phyloP scores from a whole-genome alignment of 2,329 filamentous ascomycete genomes.

The Colletotrichum scovillei region DNA sequence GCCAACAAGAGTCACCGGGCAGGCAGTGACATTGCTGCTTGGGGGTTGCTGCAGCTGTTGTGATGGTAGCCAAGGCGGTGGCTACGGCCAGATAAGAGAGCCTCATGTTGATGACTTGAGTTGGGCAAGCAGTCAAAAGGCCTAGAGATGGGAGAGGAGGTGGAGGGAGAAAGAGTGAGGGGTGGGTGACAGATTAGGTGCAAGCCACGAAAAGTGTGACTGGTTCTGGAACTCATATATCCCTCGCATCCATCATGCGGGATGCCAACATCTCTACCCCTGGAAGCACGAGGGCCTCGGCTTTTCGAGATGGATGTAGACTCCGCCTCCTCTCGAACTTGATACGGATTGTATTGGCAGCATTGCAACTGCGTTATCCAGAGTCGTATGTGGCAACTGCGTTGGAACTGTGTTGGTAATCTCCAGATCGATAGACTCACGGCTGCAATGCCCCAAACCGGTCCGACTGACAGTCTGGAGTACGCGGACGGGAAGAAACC shows the following conservation, averaged over 20 bases:
- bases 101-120: constrained; percentile 35
- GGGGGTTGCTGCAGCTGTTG: constrained; percentile 18
- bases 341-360: background rate
- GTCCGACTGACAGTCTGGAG: background rate
- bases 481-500: background rate
- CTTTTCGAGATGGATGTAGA: background rate
- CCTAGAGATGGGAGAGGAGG: background rate
- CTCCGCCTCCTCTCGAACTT: background rate
- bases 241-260: constrained; percentile 11
- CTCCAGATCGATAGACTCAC: constrained; percentile 8
- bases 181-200: constrained; percentile 1
- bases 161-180: background rate
- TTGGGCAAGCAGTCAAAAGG: constrained; percentile 23
- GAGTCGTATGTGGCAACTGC: background rate
- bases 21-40: constrained; percentile 54
- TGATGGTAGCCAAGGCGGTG: constrained; percentile 34
- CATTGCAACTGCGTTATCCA: background rate
- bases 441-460: constrained; percentile 20
- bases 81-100: constrained; percentile 29
- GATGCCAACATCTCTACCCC: background rate
- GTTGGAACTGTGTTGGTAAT: background rate
- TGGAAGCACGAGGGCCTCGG: constrained; percentile 5
- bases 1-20: constrained; percentile 67
- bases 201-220: constrained; percentile 10
- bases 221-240: constrained; percentile 26